phyloP scores from a whole-genome alignment of 352 stramenopile species.

The Phytopythium chamaehyphon region DNA sequence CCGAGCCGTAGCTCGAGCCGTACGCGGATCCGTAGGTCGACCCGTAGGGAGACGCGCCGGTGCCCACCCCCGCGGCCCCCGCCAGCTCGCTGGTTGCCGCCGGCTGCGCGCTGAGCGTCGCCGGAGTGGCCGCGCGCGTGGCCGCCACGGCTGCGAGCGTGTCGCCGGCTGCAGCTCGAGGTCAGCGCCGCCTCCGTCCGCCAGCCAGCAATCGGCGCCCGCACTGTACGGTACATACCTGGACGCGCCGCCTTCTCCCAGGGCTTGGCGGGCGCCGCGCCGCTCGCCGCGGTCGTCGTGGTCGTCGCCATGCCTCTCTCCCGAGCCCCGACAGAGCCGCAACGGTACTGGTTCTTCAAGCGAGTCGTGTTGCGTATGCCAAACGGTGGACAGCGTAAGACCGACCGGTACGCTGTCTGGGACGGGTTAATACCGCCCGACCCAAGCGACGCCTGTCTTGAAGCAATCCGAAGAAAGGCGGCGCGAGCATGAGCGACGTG shows the following conservation, averaged over 20 bases:
- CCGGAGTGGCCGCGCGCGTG: constrained; percentile 10
- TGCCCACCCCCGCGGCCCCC: constrained; percentile 1
- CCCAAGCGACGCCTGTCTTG: too few species aligned
- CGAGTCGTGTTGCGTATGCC: constrained; percentile 2
- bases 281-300: constrained; percentile 13
- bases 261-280: constrained; percentile 31
- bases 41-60: constrained; percentile 7
- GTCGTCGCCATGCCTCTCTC: constrained; percentile 18
- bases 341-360: constrained; percentile 7
- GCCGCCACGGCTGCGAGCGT: constrained; percentile 11
- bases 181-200: too few species aligned
- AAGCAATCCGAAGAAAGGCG: neutral
- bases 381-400: too few species aligned
- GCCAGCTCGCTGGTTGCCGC: constrained; percentile 5
- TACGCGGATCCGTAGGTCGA: constrained; percentile 18
- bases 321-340: too few species aligned
- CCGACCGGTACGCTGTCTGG: too few species aligned
- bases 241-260: constrained; percentile 42
- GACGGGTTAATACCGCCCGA: too few species aligned
- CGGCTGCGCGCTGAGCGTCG: neutral
- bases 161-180: constrained; percentile 15
- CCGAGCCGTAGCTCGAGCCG: constrained; percentile 18
- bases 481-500: constrained; percentile 31
- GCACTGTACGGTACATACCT: constrained; percentile 10
- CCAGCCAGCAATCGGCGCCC: too few species aligned